These are phyloP conservation scores for Fusarium caatingaense DNA, from an alignment of 2,329 filamentous ascomycete genomes.

Conservation along the genomic window DNA sequence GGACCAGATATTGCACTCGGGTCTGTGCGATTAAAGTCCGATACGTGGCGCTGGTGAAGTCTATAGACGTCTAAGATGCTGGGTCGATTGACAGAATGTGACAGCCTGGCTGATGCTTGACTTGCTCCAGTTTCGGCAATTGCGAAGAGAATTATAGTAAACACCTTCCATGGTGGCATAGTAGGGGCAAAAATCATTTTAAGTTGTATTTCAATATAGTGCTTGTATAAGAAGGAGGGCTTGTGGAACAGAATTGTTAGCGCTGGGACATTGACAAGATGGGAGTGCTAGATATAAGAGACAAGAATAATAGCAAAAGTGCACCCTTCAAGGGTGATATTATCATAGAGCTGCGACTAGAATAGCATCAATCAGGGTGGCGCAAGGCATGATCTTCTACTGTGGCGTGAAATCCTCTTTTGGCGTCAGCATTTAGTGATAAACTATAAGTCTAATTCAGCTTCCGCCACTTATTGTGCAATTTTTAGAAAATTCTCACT, in stretches of 20 bases:
- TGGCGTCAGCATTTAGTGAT: background rate
- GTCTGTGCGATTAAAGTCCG: background rate
- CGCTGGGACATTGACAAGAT: background rate
- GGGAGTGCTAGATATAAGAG: background rate
- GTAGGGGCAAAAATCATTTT: background rate
- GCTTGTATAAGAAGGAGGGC: background rate
- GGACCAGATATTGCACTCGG: background rate
- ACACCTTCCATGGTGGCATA: background rate
- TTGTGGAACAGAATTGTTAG: rapidly evolving
- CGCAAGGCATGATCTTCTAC: background rate
- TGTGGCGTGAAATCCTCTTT: background rate
- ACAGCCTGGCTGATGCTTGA: background rate
- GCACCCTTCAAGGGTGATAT: background rate
- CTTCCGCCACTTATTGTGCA: background rate
- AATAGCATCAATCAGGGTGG: background rate
- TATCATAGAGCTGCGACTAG: background rate
- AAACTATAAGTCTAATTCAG: background rate
- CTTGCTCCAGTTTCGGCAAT: background rate
- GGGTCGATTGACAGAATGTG: background rate
- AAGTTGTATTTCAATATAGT: background rate
- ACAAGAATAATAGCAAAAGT: background rate
- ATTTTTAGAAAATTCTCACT: background rate
- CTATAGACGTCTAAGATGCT: background rate
- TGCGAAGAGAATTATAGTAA: background rate
- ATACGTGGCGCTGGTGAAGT: background rate